Percentiles rank a stretch among this genome's conserved stretches.
Evolutionary conservation across 345 rosid genomes (phyloP).

Genomic region (Raphanus sativus): DNA sequence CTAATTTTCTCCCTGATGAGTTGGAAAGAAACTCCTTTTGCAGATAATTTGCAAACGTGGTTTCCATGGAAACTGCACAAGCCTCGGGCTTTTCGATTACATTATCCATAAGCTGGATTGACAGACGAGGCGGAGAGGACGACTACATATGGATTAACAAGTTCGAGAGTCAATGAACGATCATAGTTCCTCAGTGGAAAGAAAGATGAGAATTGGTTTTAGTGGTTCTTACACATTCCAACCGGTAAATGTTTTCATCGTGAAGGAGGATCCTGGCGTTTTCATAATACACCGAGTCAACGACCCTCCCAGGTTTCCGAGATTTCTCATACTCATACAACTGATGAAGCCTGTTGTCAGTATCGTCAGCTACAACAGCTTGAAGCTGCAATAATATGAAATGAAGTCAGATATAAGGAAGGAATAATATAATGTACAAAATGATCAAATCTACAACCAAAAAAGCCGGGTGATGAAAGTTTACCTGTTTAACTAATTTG

Average conservation of each 20-base stretch:
- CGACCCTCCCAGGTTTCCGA: conserved; percentile 51
- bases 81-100: conserved; percentile 77
- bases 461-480: neutral
- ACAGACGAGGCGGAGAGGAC: conserved; percentile 51
- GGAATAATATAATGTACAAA: neutral
- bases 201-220: neutral
- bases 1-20: conserved; percentile 13
- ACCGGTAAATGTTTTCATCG: conserved; percentile 80
- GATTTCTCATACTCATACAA: conserved; percentile 80
- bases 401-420: neutral
- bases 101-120: conserved; percentile 84
- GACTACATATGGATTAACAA: conserved; percentile 47
- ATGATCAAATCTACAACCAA: neutral
- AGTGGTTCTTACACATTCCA: conserved; percentile 56
- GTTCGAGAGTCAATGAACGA: neutral
- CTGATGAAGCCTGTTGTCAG: conserved; percentile 81
- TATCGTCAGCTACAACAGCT: conserved; percentile 84
- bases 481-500: conserved; percentile 87
- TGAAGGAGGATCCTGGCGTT: conserved; percentile 83
- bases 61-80: conserved; percentile 83
- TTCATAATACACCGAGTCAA: conserved; percentile 73
- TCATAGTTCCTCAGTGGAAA: neutral
- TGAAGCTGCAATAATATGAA: conserved; percentile 62
- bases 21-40: conserved; percentile 42
- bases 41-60: conserved; percentile 72